These are phyloP conservation scores for Trichosporon sp. DNA, from an alignment of 1,284 basidiomycete species.

Conservation along the genomic window DNA sequence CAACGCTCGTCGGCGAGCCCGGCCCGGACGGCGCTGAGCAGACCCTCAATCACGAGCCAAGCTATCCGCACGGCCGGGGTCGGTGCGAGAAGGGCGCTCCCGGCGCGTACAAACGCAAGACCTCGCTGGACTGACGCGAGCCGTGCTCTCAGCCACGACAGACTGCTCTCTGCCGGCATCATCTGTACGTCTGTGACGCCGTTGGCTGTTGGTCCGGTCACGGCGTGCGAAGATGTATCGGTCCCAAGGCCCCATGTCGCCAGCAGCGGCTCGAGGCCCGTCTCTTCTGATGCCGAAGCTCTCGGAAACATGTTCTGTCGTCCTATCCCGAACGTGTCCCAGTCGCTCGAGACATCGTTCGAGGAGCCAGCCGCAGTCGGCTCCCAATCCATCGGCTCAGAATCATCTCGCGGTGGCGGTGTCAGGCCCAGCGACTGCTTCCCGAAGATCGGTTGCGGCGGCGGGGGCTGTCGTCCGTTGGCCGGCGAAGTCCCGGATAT, in stretches of 20 bases:
- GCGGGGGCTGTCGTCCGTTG: not conserved
- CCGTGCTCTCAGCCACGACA: not conserved
- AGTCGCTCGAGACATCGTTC: conserved; percentile 23
- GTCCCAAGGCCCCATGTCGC: conserved; percentile 37
- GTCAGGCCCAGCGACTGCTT: conserved; percentile 24
- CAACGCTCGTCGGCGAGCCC: not conserved
- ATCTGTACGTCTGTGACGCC: not conserved
- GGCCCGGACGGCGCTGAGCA: not conserved
- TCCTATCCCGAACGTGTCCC: conserved; percentile 39
- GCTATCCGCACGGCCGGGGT: not conserved
- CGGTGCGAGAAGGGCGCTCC: not conserved
- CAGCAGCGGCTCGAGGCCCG: conserved; percentile 39
- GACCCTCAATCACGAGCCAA: not conserved
- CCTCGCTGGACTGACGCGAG: not conserved
- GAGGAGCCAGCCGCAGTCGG: conserved; percentile 22
- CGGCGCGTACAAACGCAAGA: not conserved
- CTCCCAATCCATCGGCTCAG: conserved; percentile 46
- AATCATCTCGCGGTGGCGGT: not conserved
- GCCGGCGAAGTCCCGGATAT: not conserved
- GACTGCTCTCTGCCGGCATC: not conserved
- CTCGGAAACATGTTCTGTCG: conserved; percentile 40
- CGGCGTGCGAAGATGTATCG: not conserved
- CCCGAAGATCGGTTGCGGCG: conserved; percentile 34
- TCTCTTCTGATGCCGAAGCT: conserved; percentile 30
- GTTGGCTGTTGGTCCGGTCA: too few relatives aligned